Conservation (phyloP, 768 basidiomycete species). For the Tephrocybe sp. region DNA sequence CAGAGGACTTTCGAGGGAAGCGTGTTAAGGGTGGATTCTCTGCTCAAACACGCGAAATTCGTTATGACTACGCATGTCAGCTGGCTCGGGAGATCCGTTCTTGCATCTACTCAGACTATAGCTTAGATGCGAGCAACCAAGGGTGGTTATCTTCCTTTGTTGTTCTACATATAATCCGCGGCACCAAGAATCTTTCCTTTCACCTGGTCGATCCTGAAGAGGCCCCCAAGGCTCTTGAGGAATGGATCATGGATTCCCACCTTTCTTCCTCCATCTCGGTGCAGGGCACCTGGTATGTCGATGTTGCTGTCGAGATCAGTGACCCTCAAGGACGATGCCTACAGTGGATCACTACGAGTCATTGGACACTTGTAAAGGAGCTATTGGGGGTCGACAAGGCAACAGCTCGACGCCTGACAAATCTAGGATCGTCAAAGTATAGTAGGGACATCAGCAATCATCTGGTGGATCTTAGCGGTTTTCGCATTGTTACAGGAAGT, state of each 20-base stretch:
- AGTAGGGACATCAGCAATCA: too few species aligned
- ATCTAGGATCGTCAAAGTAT: slow-evolving; percentile 9
- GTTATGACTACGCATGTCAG: slow-evolving; percentile 18
- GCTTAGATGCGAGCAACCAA: too few species aligned
- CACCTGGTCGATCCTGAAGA: neutral
- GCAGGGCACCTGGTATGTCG: slow-evolving; percentile 18
- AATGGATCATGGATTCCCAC: neutral
- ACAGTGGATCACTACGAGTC: too few species aligned
- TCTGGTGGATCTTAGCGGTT: too few species aligned
- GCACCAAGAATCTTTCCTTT: too few species aligned
- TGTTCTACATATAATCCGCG: too few species aligned
- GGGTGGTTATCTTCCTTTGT: too few species aligned
- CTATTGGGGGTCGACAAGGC: slow-evolving; percentile 6
- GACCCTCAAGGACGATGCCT: slow-evolving; percentile 6
- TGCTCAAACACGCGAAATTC: too few species aligned
- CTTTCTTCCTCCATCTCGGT: neutral
- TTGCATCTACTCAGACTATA: slow-evolving; percentile 14
- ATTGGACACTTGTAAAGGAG: too few species aligned
- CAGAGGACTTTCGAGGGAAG: slow-evolving; percentile 21
- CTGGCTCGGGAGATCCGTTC: slow-evolving; percentile 7
- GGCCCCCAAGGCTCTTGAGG: neutral
- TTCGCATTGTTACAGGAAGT: slow-evolving; percentile 10
- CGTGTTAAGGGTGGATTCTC: slow-evolving; percentile 13
- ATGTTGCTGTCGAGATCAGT: slow-evolving; percentile 20
- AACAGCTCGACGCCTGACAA: slow-evolving; percentile 13